Conservation (phyloP, 2,329 filamentous ascomycete genomes). For the Byssothecium circinans region DNA sequence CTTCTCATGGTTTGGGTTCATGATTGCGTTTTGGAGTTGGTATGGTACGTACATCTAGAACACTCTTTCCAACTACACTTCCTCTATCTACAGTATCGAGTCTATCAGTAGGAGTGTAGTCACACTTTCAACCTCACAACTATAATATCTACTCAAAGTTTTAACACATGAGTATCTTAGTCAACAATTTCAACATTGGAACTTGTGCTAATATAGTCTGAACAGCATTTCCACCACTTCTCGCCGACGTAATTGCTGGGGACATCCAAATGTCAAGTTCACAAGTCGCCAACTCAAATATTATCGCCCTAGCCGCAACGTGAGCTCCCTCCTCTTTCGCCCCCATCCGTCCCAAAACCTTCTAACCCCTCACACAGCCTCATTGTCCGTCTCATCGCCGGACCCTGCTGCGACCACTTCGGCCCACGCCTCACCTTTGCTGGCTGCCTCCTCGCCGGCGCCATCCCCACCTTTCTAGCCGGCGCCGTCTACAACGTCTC, state of each 20-base stretch:
- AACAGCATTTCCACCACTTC: constrained; percentile 35
- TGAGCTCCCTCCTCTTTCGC: constrained; percentile 4
- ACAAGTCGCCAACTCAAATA: constrained; percentile 84
- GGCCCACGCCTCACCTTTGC: constrained; percentile 79
- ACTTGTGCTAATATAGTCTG: constrained; percentile 1
- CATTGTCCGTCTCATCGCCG: constrained; percentile 73
- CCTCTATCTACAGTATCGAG: constrained; percentile 10
- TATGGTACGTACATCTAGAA: constrained; percentile 36
- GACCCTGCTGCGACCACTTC: constrained; percentile 77
- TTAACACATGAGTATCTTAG: constrained; percentile 23
- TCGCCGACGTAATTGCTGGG: constrained; percentile 65
- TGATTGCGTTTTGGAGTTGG: constrained; percentile 84
- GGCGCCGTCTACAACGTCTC: constrained; percentile 68
- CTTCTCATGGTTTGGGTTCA: constrained; percentile 83
- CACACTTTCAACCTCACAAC: constrained; percentile 45
- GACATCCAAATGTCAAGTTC: constrained; percentile 70
- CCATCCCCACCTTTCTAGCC: constrained; percentile 80
- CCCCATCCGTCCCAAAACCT: not conserved
- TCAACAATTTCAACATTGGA: constrained; percentile 3
- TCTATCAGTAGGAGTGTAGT: too few relatives aligned
- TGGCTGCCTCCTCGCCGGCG: constrained; percentile 70
- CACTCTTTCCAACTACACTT: constrained; percentile 2
- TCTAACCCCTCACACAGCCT: constrained; percentile 43
- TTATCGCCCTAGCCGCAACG: constrained; percentile 65
- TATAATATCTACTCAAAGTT: not conserved